These are phyloP conservation scores for Brachypodium distachyon DNA, from an alignment of 202 grass and related monocot species.

Conservation along the genomic window DNA sequence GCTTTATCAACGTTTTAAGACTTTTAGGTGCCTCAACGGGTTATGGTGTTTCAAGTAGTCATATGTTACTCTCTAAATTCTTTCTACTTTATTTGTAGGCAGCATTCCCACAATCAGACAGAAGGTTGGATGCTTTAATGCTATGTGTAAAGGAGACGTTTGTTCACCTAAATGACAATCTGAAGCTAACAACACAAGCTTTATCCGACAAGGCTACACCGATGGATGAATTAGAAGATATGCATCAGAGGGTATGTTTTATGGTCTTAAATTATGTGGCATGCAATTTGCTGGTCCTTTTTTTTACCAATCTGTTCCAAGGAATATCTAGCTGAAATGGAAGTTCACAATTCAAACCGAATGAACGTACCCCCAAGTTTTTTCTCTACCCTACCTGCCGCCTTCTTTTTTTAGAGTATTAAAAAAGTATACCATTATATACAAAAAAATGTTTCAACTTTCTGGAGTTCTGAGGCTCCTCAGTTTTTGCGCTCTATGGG, in stretches of 20 bases:
- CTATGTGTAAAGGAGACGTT: conserved; percentile 85
- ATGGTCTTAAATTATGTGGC: neutral
- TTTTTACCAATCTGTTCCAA: conserved; percentile 7
- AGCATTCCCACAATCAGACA: conserved; percentile 78
- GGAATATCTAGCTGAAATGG: neutral
- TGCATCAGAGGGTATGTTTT: conserved; percentile 81
- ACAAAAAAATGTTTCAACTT: neutral
- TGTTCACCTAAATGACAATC: conserved; percentile 76
- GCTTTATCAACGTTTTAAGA: neutral
- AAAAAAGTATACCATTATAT: too few species aligned
- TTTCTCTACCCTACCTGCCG: too few species aligned
- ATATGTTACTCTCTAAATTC: neutral
- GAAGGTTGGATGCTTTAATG: conserved; percentile 95
- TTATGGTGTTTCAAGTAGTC: neutral
- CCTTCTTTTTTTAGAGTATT: too few species aligned
- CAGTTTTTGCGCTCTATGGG: neutral
- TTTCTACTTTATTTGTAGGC: conserved; percentile 46
- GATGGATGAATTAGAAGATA: conserved; percentile 88
- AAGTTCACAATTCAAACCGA: neutral
- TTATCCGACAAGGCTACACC: conserved; percentile 92
- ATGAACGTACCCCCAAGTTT: too few species aligned
- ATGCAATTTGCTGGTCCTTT: neutral
- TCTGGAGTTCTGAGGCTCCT: neutral
- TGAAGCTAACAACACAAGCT: conserved; percentile 77
- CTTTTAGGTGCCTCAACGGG: neutral